phyloP scores from a whole-genome alignment of 108 stramenopile species.

The Fragilaria radians region DNA sequence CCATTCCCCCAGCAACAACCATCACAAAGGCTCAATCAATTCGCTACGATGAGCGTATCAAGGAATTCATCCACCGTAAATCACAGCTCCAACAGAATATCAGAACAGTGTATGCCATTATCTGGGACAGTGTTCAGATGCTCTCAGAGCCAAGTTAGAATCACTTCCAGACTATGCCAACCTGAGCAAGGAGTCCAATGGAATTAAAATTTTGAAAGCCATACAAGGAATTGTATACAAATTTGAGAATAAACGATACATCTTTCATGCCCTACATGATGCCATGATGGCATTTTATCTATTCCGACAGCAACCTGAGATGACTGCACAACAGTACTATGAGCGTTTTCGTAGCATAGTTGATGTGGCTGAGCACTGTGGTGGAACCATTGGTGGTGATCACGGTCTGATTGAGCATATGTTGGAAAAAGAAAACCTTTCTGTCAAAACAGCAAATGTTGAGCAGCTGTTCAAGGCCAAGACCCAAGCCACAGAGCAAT shows the following conservation, averaged over 20 bases:
- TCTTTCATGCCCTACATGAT: constrained; percentile 5
- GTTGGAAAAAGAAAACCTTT: not conserved
- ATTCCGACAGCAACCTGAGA: not conserved
- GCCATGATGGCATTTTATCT: constrained; percentile 3
- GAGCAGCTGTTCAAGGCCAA: not conserved
- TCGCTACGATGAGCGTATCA: not conserved
- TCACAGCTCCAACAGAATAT: not conserved
- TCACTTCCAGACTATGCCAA: not conserved
- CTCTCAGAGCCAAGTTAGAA: not conserved
- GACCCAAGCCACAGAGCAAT: not conserved
- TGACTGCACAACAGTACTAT: not conserved
- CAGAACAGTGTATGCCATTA: not conserved
- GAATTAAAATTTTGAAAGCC: not conserved
- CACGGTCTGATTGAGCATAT: constrained; percentile 1
- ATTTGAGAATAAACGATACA: constrained; percentile 7
- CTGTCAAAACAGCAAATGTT: not conserved
- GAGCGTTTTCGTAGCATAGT: constrained; percentile 8
- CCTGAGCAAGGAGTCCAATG: not conserved
- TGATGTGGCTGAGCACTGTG: constrained; percentile 5
- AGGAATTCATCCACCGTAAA: not conserved
- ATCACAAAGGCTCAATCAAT: not conserved
- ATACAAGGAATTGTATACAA: not conserved
- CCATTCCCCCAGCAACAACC: too few species aligned
- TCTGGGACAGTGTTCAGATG: constrained; percentile 3
- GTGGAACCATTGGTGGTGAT: not conserved